Percentiles rank a stretch among this genome's conserved stretches.
Evolutionary conservation across 2,329 filamentous ascomycete genomes (phyloP).

Genomic region (Penicillium nordicum): DNA sequence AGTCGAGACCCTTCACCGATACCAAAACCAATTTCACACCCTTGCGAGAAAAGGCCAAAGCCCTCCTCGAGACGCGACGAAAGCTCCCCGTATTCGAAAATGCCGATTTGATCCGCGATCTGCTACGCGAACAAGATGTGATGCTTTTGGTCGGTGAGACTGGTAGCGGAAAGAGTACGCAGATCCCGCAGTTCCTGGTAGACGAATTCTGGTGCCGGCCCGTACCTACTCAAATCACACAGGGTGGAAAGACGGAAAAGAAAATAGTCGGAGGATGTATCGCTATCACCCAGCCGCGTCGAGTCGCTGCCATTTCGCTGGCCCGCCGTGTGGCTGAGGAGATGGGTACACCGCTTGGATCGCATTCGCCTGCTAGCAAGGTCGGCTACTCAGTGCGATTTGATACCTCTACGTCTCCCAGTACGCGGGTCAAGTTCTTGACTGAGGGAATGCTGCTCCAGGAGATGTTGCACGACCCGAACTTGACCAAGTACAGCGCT

Average conservation of each 20-base stretch:
- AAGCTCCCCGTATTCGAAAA: constrained; percentile 78
- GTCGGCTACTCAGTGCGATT: constrained; percentile 96
- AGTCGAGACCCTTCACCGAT: constrained; percentile 18
- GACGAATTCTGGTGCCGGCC: constrained; percentile 74
- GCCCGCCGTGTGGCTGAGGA: constrained; percentile 86
- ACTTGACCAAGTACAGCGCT: constrained; percentile 79
- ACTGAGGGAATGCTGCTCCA: constrained; percentile 96
- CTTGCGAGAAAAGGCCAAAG: constrained; percentile 46
- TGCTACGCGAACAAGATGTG: constrained; percentile 65
- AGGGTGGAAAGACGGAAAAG: constrained; percentile 27
- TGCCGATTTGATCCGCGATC: constrained; percentile 63
- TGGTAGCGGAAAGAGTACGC: constrained; percentile 93
- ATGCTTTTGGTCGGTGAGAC: constrained; percentile 90
- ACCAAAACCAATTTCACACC: constrained; percentile 27
- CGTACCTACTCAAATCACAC: constrained; percentile 50
- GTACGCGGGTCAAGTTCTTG: constrained; percentile 85
- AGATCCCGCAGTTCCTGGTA: constrained; percentile 86
- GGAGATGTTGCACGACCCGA: constrained; percentile 82
- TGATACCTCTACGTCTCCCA: constrained; percentile 77
- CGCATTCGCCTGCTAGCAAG: constrained; percentile 55
- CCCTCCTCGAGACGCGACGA: constrained; percentile 55
- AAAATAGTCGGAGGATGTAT: constrained; percentile 71
- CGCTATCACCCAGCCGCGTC: constrained; percentile 88
- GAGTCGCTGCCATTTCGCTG: constrained; percentile 88
- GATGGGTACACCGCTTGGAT: constrained; percentile 63